phyloP scores from a whole-genome alignment of 768 basidiomycete species.

The Suillus americanus region DNA sequence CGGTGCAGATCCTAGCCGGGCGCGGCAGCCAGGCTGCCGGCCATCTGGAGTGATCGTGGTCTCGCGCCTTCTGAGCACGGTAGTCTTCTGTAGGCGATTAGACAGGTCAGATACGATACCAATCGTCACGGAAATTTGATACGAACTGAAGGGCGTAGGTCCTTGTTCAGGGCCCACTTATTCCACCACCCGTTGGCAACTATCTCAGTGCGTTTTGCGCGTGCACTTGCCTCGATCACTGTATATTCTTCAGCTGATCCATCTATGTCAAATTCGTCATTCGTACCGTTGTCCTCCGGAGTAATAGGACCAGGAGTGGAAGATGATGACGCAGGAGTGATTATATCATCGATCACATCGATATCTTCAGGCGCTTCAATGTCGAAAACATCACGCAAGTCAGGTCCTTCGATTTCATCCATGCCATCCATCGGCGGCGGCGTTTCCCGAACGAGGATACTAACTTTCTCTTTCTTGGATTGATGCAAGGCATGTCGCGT shows the following conservation, averaged over 20 bases:
- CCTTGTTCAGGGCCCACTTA: slow-evolving; percentile 43
- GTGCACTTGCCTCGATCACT: slow-evolving; percentile 19
- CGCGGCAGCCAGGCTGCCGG: slow-evolving; percentile 33
- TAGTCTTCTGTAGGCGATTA: slow-evolving; percentile 27
- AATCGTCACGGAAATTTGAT: slow-evolving; percentile 11
- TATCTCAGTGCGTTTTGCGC: slow-evolving; percentile 34
- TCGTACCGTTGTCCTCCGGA: slow-evolving; percentile 21
- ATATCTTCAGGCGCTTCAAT: slow-evolving; percentile 47
- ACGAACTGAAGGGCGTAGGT: slow-evolving; percentile 20
- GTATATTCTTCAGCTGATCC: slow-evolving; percentile 27
- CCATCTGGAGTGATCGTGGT: slow-evolving; percentile 49
- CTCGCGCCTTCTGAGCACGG: slow-evolving; percentile 41
- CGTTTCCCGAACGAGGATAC: slow-evolving; percentile 30
- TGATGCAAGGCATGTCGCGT: slow-evolving; percentile 13
- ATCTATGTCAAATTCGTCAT: slow-evolving; percentile 14
- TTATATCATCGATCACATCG: slow-evolving; percentile 31
- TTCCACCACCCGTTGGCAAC: slow-evolving; percentile 53
- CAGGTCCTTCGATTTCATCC: slow-evolving; percentile 33
- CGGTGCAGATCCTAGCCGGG: slow-evolving; percentile 27
- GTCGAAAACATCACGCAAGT: slow-evolving; percentile 44
- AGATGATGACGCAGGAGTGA: slow-evolving; percentile 32
- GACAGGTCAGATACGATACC: slow-evolving; percentile 10
- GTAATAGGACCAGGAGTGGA: slow-evolving; percentile 37
- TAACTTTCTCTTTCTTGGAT: slow-evolving; percentile 7
- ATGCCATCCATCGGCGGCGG: slow-evolving; percentile 19